Conservation (phyloP, 2,329 filamentous ascomycete species). For the Sclerotinia nivalis region DNA sequence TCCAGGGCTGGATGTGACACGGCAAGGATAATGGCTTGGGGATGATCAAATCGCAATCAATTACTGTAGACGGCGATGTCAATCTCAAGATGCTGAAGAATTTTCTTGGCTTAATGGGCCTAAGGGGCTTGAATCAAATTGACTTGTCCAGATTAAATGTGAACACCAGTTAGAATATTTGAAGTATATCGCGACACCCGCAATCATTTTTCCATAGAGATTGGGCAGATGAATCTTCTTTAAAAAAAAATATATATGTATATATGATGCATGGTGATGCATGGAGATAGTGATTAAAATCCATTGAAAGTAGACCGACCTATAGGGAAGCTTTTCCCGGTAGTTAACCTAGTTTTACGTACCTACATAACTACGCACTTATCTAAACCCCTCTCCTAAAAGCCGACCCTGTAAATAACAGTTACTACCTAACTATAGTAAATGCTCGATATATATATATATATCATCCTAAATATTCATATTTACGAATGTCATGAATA, state of each 20-base stretch:
- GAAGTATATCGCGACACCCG: slow-evolving; percentile 21
- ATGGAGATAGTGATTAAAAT: slow-evolving; percentile 1
- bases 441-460: neutral
- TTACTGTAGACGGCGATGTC: slow-evolving; percentile 22
- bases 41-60: neutral
- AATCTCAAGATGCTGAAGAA: slow-evolving; percentile 15
- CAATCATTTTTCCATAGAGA: neutral
- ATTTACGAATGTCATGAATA: slow-evolving; percentile 17
- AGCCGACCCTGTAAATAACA: neutral
- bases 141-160: neutral
- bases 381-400: neutral
- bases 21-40: slow-evolving; percentile 25
- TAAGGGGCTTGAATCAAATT: neutral
- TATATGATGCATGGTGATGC: neutral
- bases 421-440: neutral
- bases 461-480: neutral
- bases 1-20: slow-evolving; percentile 35
- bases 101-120: slow-evolving; percentile 7
- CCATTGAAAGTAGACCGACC: neutral
- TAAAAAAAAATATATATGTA: too few relatives aligned
- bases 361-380: neutral
- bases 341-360: slow-evolving; percentile 1
- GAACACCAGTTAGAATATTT: slow-evolving; percentile 8
- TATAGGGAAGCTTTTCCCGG: neutral
- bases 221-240: neutral